These are phyloP conservation scores for Cucumis melo DNA, from an alignment of 306 rosid species.

Conservation along the genomic window DNA sequence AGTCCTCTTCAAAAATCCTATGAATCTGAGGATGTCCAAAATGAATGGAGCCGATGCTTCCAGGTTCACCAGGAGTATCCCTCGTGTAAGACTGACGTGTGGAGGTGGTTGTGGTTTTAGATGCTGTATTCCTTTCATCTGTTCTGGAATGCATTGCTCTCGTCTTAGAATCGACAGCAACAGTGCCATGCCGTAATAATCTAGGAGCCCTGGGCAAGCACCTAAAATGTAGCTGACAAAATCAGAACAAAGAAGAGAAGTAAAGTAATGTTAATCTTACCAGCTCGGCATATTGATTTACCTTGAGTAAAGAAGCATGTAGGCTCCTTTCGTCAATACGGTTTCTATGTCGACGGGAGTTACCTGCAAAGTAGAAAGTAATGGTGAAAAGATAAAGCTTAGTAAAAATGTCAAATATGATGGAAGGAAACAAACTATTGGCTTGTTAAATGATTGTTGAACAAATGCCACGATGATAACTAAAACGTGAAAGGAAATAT, in stretches of 20 bases:
- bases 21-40: conserved; percentile 28
- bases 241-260: conserved; percentile 7
- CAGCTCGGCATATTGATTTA: conserved; percentile 15
- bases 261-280: neutral
- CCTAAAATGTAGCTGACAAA: conserved; percentile 28
- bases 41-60: conserved; percentile 31
- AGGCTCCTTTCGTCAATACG: conserved; percentile 73
- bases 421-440: neutral
- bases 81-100: conserved; percentile 16
- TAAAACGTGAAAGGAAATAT: neutral
- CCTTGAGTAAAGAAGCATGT: conserved; percentile 95
- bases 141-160: conserved; percentile 26
- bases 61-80: conserved; percentile 19
- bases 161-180: conserved; percentile 35
- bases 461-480: neutral
- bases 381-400: conserved; percentile 3
- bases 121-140: conserved; percentile 22
- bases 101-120: conserved; percentile 21
- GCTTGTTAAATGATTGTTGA: neutral
- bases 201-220: conserved; percentile 91
- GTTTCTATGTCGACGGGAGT: conserved; percentile 55
- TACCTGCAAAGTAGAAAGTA: conserved; percentile 37
- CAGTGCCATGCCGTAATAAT: conserved; percentile 39
- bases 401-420: neutral
- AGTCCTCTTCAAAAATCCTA: conserved; percentile 58